Evolutionary conservation across 2,329 filamentous ascomycete genomes (phyloP), one percentile per base, ranked within the genome.

Genomic region (Xylariaceae sp.): DNA sequence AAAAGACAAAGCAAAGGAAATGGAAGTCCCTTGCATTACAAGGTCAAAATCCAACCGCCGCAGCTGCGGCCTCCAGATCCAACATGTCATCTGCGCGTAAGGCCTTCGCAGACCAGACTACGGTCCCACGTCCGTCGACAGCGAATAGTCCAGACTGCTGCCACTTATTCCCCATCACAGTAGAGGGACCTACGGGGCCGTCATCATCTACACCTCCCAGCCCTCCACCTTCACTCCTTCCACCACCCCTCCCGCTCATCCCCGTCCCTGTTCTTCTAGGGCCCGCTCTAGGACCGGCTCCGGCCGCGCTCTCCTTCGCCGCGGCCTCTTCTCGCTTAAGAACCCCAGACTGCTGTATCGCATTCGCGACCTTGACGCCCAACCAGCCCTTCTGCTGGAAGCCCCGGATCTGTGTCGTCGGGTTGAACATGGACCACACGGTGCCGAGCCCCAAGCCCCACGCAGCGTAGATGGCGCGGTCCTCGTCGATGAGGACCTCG

Each of bases 351-450:
- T 62, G 57, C 56, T 71, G 64, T 23, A 79, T 65, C 4, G 72
- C 67, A 4, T 65, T 64, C 2, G 74, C 75, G 1, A 79, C 75
- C 51, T 70, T 68, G 29, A 71, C 67, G 6, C 75, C 75, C 1
- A 79, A 62, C 76, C 75, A 79, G 5, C 75, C 74, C 49, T 74
- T 77, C 55, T 77, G 73, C 55, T 72, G 72, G 73, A 73, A 79
- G 6, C 69, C 71, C 45, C 75, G 71, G 32, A 72, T 62, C 61
- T 77, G 75, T 10, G 74, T 75, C 37, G 69, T 66, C 40, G 75
- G 75, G 64, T 78, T 75, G 54, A 79, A 70, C 44, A 77, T 69
- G 58, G 71, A 73, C 74, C 74, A 77, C 39, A 72, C 62, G 38
- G 59, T 67, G 20, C 70, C 72, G 5, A 75, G 59, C 0, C 79